phyloP scores from a whole-genome alignment of 805 yeast genomes.

The Barnettozyma wickerhamii region DNA sequence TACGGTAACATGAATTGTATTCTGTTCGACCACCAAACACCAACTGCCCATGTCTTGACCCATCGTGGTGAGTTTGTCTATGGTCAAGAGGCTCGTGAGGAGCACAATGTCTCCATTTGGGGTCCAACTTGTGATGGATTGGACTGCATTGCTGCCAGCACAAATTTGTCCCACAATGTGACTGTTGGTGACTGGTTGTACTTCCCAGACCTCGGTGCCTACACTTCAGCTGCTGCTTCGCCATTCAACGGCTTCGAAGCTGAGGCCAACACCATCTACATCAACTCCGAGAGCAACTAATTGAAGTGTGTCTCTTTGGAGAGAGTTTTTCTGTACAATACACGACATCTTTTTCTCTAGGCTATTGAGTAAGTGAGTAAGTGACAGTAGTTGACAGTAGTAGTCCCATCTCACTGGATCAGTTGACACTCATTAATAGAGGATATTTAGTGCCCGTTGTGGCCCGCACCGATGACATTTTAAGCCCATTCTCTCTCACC shows the following conservation, averaged over 20 bases:
- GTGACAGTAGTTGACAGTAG: no score
- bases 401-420: no score
- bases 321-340: conserved; percentile 2
- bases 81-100: conserved; percentile 14
- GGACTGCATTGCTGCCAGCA: conserved; percentile 65
- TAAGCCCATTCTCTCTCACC: background rate
- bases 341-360: background rate
- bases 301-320: background rate
- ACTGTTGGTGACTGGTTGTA: conserved; percentile 90
- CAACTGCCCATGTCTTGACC: conserved; percentile 61
- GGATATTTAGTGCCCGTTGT: no score
- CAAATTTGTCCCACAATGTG: conserved; percentile 54
- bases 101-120: conserved; percentile 70
- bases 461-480: background rate
- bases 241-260: conserved; percentile 84
- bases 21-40: conserved; percentile 85
- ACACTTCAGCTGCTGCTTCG: conserved; percentile 90
- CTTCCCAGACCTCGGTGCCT: conserved; percentile 83
- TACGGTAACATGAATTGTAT: conserved; percentile 95
- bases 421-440: no score
- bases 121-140: conserved; percentile 99
- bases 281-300: conserved; percentile 35
- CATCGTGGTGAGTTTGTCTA: conserved; percentile 46
- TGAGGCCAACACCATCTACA: conserved; percentile 55
- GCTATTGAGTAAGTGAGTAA: no score